phyloP scores from a whole-genome alignment of 805 yeast genomes.

The Myxozyma sirexii region DNA sequence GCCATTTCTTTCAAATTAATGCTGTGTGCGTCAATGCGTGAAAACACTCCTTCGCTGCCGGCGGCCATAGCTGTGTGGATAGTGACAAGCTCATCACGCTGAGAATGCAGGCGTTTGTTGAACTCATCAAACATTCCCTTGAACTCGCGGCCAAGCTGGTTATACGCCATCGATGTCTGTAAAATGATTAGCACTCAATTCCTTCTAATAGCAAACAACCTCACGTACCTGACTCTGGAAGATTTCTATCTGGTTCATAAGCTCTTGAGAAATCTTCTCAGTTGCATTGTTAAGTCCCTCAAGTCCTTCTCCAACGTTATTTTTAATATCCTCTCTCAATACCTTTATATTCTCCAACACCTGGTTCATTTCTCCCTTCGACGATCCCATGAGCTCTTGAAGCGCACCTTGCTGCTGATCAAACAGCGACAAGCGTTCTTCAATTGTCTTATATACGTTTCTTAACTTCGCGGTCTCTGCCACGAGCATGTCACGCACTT shows the following conservation, averaged over 20 bases:
- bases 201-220: not conserved
- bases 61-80: slow-evolving; percentile 24
- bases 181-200: not conserved
- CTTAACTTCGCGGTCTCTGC: slow-evolving; percentile 28
- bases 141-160: slow-evolving; percentile 35
- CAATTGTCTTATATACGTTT: slow-evolving; percentile 26
- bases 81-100: slow-evolving; percentile 31
- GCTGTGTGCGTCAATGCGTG: slow-evolving; percentile 7
- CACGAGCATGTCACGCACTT: slow-evolving; percentile 18
- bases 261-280: slow-evolving; percentile 31
- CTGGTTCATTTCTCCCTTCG: slow-evolving; percentile 31
- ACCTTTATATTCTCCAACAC: slow-evolving; percentile 31
- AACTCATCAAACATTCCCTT: slow-evolving; percentile 35
- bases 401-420: slow-evolving; percentile 17
- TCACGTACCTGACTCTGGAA: slow-evolving; percentile 25
- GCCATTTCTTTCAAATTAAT: slow-evolving; percentile 3
- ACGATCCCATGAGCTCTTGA: slow-evolving; percentile 19
- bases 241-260: slow-evolving; percentile 26
- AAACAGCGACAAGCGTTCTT: slow-evolving; percentile 18
- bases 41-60: slow-evolving; percentile 20
- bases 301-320: slow-evolving; percentile 34
- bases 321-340: slow-evolving; percentile 34
- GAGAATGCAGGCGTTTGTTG: slow-evolving; percentile 30
- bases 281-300: slow-evolving; percentile 28
- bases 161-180: slow-evolving; percentile 32